Base-by-base conservation (phyloP, 2,329 filamentous ascomycete species). In the Ophiostoma sp. region DNA sequence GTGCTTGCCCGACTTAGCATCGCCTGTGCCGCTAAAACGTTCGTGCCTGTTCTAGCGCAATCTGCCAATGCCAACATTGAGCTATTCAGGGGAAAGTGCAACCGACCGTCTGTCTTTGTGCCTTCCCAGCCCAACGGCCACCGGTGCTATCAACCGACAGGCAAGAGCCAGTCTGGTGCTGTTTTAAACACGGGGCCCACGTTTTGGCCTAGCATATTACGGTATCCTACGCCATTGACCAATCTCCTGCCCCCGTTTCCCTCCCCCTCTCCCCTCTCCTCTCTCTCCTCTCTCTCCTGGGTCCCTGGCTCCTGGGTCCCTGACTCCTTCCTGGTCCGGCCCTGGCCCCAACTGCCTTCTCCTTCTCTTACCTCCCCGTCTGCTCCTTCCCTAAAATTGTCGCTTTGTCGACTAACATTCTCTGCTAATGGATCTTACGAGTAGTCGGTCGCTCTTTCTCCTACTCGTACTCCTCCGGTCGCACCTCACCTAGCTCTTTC, bases 221-320 rank as follows among this genome's bases (percentile, higher is more conserved):
- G 55, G 55, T 38, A 55, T n/a, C 42, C 27, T 36, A 52, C 27
- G 55, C 66, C 66, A 67, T 66, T 69, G 68, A 66, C 68, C 68
- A 69, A 67, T 69, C 68, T 38, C 55, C 12, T 65, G 45, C 18
- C 38, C 41, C 62, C 49, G 65, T 18, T 69, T 69, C 38, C 40
- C 38, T 63, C 55, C 27, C 27, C 27, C 18, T 58, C 40, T 38
- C 42, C n/a, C n/a, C 49, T n/a, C 7, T 55, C 49, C n/a, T 27
- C 27, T 27, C 18, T 55, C 27, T n/a, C 18, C 18, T 55, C 49
- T 55, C 45, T 27, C 27, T 68, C 64, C 67, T 68, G 49, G 60
- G 16, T 38, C 62, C 65, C 27, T 58, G 27, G 27, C 27, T 68
- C 64, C 67, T 68, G 49, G 60, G 16, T 38, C 62, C 65, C 27